Conservation (phyloP, 352 stramenopile genomes). For the Globisporangium paroecandrum region DNA sequence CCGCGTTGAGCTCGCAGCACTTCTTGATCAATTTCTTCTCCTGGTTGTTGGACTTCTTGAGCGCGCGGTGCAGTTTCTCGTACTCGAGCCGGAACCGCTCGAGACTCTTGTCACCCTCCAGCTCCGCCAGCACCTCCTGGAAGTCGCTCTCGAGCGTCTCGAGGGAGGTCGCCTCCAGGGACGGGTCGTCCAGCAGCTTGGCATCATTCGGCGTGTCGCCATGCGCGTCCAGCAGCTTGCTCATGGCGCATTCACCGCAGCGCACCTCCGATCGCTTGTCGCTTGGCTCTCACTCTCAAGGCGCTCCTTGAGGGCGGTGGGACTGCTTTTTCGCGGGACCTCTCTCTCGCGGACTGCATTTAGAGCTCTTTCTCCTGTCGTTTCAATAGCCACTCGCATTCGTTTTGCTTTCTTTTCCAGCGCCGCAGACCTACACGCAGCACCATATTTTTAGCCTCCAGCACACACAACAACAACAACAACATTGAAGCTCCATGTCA, state of each 20-base stretch:
- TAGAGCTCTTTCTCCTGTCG: background rate
- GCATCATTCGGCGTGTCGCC: slow-evolving; percentile 22
- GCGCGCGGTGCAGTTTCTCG: slow-evolving; percentile 92
- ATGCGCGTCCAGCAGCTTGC: slow-evolving; percentile 18
- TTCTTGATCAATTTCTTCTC: slow-evolving; percentile 97
- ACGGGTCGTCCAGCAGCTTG: slow-evolving; percentile 50
- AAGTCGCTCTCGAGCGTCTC: slow-evolving; percentile 94
- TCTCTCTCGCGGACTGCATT: background rate
- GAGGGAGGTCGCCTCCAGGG: slow-evolving; percentile 53
- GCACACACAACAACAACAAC: background rate
- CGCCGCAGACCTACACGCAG: background rate
- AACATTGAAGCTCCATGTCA: background rate
- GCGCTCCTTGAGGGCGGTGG: background rate
- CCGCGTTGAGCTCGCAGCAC: slow-evolving; percentile 91
- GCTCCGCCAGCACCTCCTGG: slow-evolving; percentile 88
- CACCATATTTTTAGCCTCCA: slow-evolving; percentile 12
- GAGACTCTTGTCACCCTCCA: slow-evolving; percentile 91
- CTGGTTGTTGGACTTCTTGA: slow-evolving; percentile 93
- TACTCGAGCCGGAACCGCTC: slow-evolving; percentile 95
- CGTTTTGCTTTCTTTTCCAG: slow-evolving; percentile 10
- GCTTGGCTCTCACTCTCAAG: background rate
- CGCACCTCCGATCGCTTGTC: background rate
- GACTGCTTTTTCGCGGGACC: background rate
- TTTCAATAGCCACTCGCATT: slow-evolving; percentile 12
- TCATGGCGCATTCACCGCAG: slow-evolving; percentile 14